Evolutionary conservation across 345 rosid genomes (phyloP).

Genomic region (Trapa bicornis): DNA sequence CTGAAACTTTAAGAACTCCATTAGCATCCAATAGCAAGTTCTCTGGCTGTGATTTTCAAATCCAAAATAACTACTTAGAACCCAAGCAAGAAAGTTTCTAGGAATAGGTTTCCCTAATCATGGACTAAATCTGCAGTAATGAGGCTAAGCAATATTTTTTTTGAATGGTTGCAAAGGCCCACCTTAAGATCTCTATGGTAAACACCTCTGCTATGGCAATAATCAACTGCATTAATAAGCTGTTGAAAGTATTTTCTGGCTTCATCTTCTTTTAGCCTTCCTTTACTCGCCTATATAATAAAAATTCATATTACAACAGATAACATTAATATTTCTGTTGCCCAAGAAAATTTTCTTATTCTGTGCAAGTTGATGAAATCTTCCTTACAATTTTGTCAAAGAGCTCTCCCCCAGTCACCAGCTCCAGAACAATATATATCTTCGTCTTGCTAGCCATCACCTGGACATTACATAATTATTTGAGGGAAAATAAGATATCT

Average conservation of each 20-base stretch:
- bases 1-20: constrained; percentile 82
- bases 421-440: constrained; percentile 84
- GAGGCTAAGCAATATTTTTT: neutral
- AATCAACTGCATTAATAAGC: constrained; percentile 94
- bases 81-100: neutral
- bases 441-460: constrained; percentile 99
- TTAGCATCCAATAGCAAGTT: constrained; percentile 82
- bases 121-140: neutral
- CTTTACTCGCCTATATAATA: constrained; percentile 60
- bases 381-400: constrained; percentile 86
- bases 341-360: neutral
- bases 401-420: constrained; percentile 96
- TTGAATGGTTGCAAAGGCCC: constrained; percentile 2
- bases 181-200: constrained; percentile 95
- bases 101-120: neutral
- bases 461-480: neutral
- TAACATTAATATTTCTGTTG: neutral
- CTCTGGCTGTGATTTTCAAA: constrained; percentile 63
- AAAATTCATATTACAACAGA: neutral
- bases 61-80: constrained; percentile 5
- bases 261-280: constrained; percentile 91
- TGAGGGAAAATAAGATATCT: neutral
- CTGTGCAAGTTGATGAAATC: neutral
- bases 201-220: constrained; percentile 94
- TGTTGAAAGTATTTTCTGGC: constrained; percentile 92